Base-by-base conservation (phyloP, 108 stramenopile genomes). In the Fragilaria crotonensis region DNA sequence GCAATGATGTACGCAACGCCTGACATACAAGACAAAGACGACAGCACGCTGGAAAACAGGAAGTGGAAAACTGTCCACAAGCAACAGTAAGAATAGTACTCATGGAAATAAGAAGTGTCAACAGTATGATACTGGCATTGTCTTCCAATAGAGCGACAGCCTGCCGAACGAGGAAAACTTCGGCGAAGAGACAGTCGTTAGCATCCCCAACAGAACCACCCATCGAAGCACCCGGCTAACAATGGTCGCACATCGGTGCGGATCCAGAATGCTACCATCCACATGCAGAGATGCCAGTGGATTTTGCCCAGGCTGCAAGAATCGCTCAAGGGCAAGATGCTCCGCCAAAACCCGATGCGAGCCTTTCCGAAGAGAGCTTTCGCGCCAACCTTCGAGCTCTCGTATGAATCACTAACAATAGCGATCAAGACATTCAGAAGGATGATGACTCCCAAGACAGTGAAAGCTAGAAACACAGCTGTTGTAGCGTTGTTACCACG, bases 391-490 rank as follows among this genome's bases (percentile, higher is more conserved):
- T 26, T 57, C 0, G 61, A 51, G 14, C 30, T 62, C 51, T 62
- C 68, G 45, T 69, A 69, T n/a, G 61, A 62, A 41, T 69, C 68
- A 19, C 48, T 50, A 5, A 62, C 53, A 2, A 69, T 31, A 20
- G 77, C 77, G 53, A 78, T 78, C 49, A 78, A 47, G 23, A 70
- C 68, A 54, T 78, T 78, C 22, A 78, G 60, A 18, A 78, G 49
- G 28, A 78, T 33, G 5, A 78, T 49, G 2, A 69, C 52, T 14
- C 68, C 77, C 17, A 78, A n/a, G 49, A 78, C 25, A 0, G 62
- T 70, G 45, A 72, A 62, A 21, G 53, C 1, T 21, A 73, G 27
- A 36, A 71, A 70, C 9, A 78, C 19, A 41, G 62, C 20, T 25
- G 54, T 58, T 1, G 54, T 52, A 18, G 17, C 49, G 1, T 1